Base-by-base conservation (phyloP, 176 grass and related monocot species). In the Aegilops sharonensis region DNA sequence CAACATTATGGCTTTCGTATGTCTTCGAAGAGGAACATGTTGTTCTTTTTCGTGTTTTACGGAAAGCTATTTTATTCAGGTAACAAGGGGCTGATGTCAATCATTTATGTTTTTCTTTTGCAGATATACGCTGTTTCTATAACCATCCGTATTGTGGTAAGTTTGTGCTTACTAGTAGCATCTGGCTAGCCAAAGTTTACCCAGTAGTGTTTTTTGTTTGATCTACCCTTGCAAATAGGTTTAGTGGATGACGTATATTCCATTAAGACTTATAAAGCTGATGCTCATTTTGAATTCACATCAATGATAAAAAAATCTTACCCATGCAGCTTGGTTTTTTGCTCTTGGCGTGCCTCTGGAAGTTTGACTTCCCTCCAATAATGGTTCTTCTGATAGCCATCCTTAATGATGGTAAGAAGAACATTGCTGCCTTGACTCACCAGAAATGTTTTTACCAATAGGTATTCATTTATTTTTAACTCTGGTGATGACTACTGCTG, bases 111-210 rank as follows among this genome's bases (percentile, higher is more conserved):
- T 34, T 20, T 86, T 29, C 9, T 62, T 64, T 83, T 77, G 80
- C 84, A 92, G 91, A 92, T 92, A 89, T 92, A 92, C n/a, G 87
- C 87, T 81, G 91, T 89, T 3, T 92, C 91, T 63, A 87, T 92
- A 64, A 92, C 91, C 25, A 87, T 92, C 14, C 80, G 87, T 72
- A 92, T 92, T 70, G 91, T 92, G 91, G 91, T 92, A 89, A 92
- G 91, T 76, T 80, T 73, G n/a, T 52, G 48, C 36, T 45, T 40
- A 30, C 35, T 14, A 21, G 15, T 67, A 54, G 50, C 50, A 48
- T 66, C 9, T 75, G 34, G 57, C 71, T 64, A 79, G 59, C 6
- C 8, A 40, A 71, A 79, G 36, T 71, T 20, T 32, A 61, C 25
- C 13, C 29, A 32, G 9, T 27, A 57, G 8, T 50, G 27, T 36